Evolutionary conservation across 2,329 filamentous ascomycete genomes (phyloP), one percentile per base, ranked within the genome.

Genomic region (Phaeoacremonium minimum): DNA sequence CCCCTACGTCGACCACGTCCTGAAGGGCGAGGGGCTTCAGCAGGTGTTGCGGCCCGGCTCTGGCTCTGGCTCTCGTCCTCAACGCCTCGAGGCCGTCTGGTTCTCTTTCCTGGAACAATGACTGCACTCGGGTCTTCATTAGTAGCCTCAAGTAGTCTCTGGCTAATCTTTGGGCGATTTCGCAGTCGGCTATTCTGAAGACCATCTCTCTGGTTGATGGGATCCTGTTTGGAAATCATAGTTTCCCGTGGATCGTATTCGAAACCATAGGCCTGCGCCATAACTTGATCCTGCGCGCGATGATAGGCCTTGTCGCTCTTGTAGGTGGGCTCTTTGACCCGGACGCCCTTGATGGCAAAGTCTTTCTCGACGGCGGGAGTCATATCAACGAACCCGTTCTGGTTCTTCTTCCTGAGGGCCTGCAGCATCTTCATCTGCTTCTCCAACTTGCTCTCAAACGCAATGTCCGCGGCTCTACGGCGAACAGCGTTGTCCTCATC

Each of bases 221-320:
- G 75, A 41, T 81, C 75, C 50, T 83, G 80, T 22, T 65, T 64
- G 15, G 77, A 76, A 40, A 80, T 65, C 54, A 75, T 75, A 41
- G 68, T 69, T 3, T 71, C 67, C 35, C 77, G 71, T 8, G 71
- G 65, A 46, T 81, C 77, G 45, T 80, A 77, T 41, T 79, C 73
- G 46, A 81, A 80, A 13, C 73, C 71, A 48, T 81, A 83, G 2
- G 70, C 66, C 42, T 73, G 66, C 7, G 78, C 76, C 67, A 77
- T 74, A 42, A 79, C 63, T 37, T 65, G 65, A 56, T 81, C 76
- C 50, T 83, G 72, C 36, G 65, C 52, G 37, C 54, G 52, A 29
- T 55, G 49, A 42, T 73, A 69, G 5, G 68, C 62, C 30, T 73
- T 65, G 16, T 65, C 58, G 1, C 65, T 65, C 36, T 72, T 69